Evolutionary conservation across 139 green algal species (phyloP), one percentile per base, ranked within the genome.

Genomic region (Chlamydomonas sp.): DNA sequence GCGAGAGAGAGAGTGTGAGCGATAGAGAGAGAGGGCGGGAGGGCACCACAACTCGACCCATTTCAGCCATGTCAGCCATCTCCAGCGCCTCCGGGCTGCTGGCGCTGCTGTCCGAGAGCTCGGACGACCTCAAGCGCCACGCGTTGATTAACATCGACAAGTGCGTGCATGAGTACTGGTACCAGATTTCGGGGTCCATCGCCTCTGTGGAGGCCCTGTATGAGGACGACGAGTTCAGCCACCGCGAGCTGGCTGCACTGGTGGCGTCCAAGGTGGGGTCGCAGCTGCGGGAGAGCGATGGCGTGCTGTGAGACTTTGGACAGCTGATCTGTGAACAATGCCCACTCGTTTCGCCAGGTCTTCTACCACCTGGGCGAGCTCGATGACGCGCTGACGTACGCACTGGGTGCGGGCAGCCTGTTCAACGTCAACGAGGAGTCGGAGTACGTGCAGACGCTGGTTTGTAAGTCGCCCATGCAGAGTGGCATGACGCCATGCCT

Each of bases 331-430:
- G 13, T 54, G 13, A 16, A 54, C 16, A 13, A 26, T 54, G 16
- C 13, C 16, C 43, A 20, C 54, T 33, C 22, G 36, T 2, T 5
- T 3, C 4, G 2, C 35, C 90, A 98, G 93, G 94, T 98, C 10
- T 99, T 98, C 66, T 99, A 98, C 75, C 89, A 99, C 74, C 84
- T 99, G 20, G 92, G 92, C 3, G 95, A 98, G 77, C 82, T 99
- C 13, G 84, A 97, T 59, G 94, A 98, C 65, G 91, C 95, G 2
- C 79, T 99, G 3, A 89, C 75, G 2, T 99, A 98, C 73, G 95
- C 95, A 0, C 84, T 99, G 22, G 87, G 89, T 10, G 93, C 95
- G 8, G 95, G 91, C 26, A 34, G 30, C 5, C 81, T 96, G n/a
- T 99, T 99, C 72, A 87, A 98, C 69, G 85, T 98, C 28, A 83